Evolutionary conservation across 768 basidiomycete species (phyloP), one percentile per base, ranked within the genome.

Genomic region (Hemileccinum rubropunctum): DNA sequence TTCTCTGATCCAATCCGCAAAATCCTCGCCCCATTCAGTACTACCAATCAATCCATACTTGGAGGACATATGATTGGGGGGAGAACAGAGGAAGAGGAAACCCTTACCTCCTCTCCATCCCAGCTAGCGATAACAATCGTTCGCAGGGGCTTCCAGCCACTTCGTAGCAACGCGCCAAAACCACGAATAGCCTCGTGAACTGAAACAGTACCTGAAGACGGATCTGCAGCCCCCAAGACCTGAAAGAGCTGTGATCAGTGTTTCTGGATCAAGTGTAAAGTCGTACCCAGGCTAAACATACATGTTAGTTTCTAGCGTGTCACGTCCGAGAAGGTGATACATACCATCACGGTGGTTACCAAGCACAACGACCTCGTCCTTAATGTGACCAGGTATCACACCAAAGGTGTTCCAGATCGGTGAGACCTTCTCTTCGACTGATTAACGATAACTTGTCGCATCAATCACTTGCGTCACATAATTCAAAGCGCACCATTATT

Each of bases 1-100:
- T 30, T 86, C 73, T 35, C 79, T 76, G 34, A 98, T 81, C 83
- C 88, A 95, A 14, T 80, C 76, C 0, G 82, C 63, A 61, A 95
- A 98, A 63, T 98, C 95, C 66, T 98, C 95, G 3, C 84, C 92
- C 81, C 88, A 97, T 71, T 98, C 95, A 4, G 91, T 94, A 62
- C 86, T 88, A 18, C 95, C 95, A 33, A 91, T 66, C 38, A 93
- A 74, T 20, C 89, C 90, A 47, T 79, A 78, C 78, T 78, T 71
- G 46, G 7, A 26, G 6, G 15, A 47, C 35, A 17, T 18, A 46
- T 43, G 15, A 34, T 52, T 35, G 52, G 42, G 21, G 13, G 3
- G 60, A 46, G n/a, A 18, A 26, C 30, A 23, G 3, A 18, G 36
- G 14, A 10, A 26, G 6, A 27, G 6, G 38, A n/a, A 34, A 39